These are phyloP conservation scores for Polyporus arcularius DNA, from an alignment of 768 basidiomycete species.

Conservation along the genomic window DNA sequence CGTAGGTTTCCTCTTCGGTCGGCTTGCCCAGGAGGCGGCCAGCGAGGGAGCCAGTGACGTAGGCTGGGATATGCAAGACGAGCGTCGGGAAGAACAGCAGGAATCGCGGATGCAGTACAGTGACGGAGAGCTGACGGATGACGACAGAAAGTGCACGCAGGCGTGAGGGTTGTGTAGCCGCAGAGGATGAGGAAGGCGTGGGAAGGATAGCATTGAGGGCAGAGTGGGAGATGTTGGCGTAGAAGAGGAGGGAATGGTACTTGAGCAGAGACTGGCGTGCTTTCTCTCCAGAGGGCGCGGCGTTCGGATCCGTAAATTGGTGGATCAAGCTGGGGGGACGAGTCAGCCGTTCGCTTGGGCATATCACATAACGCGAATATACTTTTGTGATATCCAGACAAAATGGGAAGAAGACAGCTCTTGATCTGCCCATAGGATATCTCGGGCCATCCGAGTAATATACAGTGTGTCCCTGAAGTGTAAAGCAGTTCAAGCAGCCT, in stretches of 20 bases:
- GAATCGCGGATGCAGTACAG: conserved; percentile 68
- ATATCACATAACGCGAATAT: conserved; percentile 7
- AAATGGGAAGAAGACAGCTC: conserved; percentile 75
- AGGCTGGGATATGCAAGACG: conserved; percentile 80
- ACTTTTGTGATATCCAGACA: conserved; percentile 87
- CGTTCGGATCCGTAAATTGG: conserved; percentile 68
- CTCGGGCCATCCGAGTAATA: conserved; percentile 84
- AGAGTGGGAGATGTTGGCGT: conserved; percentile 78
- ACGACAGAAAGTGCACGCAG: conserved; percentile 75
- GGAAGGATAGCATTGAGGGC: conserved; percentile 72
- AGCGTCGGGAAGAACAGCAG: conserved; percentile 88
- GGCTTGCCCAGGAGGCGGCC: conserved; percentile 56
- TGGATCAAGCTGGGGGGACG: conserved; percentile 65
- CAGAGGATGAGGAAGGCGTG: conserved; percentile 55
- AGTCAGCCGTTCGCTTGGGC: background rate
- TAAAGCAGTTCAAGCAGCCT: background rate
- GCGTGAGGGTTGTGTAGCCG: conserved; percentile 43
- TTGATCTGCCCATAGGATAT: conserved; percentile 78
- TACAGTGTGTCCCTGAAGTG: conserved; percentile 78
- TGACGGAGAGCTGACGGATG: conserved; percentile 70
- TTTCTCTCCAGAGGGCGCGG: conserved; percentile 53
- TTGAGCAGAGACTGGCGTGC: conserved; percentile 71
- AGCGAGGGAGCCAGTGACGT: conserved; percentile 73
- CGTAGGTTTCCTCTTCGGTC: conserved; percentile 90
- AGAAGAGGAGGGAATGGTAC: conserved; percentile 83